Base-by-base conservation (phyloP, 768 basidiomycete genomes). In the Hypholoma sublateritium region DNA sequence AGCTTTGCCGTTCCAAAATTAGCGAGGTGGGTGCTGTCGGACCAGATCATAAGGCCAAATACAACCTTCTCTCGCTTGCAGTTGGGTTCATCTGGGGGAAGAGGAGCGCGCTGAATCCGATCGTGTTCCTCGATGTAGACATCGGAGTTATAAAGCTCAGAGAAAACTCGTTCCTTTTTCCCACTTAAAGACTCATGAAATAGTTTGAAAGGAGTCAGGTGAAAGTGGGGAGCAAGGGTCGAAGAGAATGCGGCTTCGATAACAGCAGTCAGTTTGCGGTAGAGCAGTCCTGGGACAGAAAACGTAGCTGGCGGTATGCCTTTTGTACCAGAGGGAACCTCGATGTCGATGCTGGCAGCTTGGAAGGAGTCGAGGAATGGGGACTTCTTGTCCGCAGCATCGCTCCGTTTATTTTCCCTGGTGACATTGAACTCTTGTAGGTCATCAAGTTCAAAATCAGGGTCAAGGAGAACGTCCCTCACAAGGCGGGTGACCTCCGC, bases 1-100 rank as follows among this genome's bases (percentile, higher is more conserved):
- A 56, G 57, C 35, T 62, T 65, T 1, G 70, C 70, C 11, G 69
- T 4, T 17, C 74, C 71, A 56, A 75, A 75, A 24, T 69, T 56
- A 1, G 72, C 60, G 0, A 72, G 57, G 36, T 69, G 68, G 1
- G 64, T 69, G 2, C 51, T 45, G 42, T 69, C 66, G 1, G 66
- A 69, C n/a, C 49, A 66, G 34, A 72, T 37, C 67, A 72, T 69
- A 4, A 71, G 24, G 2, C 59, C 66, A 0, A 64, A 63, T 9
- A 73, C 44, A 25, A 69, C 59, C 46, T 67, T 66, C 53, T 69
- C 69, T 4, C 45, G 56, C 13, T 47, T 65, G 44, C 44, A 45
- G 21, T 45, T 5, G 17, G 44, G 44, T 13, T 45, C 21, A 45
- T 55, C 21, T 55, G 63, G 24, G 25, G 58, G 46, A 54, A 32